phyloP scores from a whole-genome alignment of 495 filamentous ascomycete genomes.

The Tetracladium setigerum region DNA sequence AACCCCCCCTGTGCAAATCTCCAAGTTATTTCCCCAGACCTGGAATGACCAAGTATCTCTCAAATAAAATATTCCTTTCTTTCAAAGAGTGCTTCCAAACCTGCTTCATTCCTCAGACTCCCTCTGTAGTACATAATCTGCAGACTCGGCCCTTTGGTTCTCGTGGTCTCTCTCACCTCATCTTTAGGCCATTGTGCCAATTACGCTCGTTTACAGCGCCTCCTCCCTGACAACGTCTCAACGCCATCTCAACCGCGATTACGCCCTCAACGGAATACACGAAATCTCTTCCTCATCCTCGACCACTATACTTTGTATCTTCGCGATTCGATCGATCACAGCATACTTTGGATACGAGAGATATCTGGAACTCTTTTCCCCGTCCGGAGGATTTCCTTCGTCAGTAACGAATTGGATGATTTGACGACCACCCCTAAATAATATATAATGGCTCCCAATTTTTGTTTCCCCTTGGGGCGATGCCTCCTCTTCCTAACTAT shows the following conservation, averaged over 20 bases:
- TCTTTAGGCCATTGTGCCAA: slow-evolving; percentile 45
- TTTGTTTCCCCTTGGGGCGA: slow-evolving; percentile 26
- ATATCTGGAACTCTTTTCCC: too few relatives aligned
- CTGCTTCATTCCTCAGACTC: too few relatives aligned
- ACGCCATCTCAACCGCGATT: neutral
- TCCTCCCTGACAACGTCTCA: neutral
- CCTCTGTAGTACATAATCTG: too few relatives aligned
- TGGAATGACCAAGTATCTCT: too few relatives aligned
- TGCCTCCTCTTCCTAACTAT: slow-evolving; percentile 29
- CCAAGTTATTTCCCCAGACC: too few relatives aligned
- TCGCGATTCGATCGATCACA: neutral
- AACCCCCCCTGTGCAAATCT: too few relatives aligned
- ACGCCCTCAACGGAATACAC: too few relatives aligned
- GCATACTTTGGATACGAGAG: slow-evolving; percentile 13
- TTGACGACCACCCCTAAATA: slow-evolving; percentile 9
- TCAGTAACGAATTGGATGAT: slow-evolving; percentile 14
- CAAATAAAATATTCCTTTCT: too few relatives aligned
- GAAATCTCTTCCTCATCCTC: too few relatives aligned
- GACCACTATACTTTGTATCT: neutral
- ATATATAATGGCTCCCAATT: slow-evolving; percentile 23
- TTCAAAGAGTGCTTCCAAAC: too few relatives aligned
- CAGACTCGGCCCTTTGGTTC: too few relatives aligned
- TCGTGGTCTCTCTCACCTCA: neutral
- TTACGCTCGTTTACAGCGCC: slow-evolving; percentile 47
- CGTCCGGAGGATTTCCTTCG: too few relatives aligned